Evolutionary conservation across 257 asterid species (phyloP), one percentile per base, ranked within the genome.

Genomic region (Solanum virginianum): DNA sequence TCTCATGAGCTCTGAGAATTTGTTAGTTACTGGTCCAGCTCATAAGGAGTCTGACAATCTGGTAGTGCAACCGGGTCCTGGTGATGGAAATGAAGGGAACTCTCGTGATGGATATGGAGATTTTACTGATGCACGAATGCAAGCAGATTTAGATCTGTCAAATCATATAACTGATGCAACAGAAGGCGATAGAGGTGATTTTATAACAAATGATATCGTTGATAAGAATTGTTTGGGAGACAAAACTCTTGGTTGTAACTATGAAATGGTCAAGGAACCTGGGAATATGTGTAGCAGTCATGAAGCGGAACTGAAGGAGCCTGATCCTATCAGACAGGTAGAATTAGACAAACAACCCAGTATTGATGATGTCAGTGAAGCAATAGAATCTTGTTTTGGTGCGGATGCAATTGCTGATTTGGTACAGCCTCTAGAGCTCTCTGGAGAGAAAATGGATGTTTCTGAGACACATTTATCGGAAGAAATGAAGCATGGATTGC

Each of bases 401-500:
- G 65, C 79, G 85, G 97, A 91, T 87, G 84, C 79, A 83, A 75
- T 47, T 66, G 80, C 87, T 80, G 92, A 91, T 80, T 68, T 89
- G 81, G 84, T 91, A 81, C 86, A 86, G 86, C 86, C 62, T 55
- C 86, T 81, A 81, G 87, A 88, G 79, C 77, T 82, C 65, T 20
- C 43, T 81, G 81, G 84, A 77, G 89, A 87, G 53, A 85, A 86
- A 69, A 89, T 13, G 51, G 47, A 85, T 63, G 74, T 18, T 85
- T 86, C 80, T 59, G 89, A 83, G 82, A 89, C 86, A 84, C 84
- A 85, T 85, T 45, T 84, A 20, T 55, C 47, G 2, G 88, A 86
- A 86, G 92, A 84, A 84, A 80, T 88, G 80, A 96, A 90, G 86
- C 92, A 87, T 84, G 93, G 90, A 49, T 85, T 95, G 91, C 91